Conservation (phyloP, 2,329 filamentous ascomycete species). For the Thielaviopsis euricoi region DNA sequence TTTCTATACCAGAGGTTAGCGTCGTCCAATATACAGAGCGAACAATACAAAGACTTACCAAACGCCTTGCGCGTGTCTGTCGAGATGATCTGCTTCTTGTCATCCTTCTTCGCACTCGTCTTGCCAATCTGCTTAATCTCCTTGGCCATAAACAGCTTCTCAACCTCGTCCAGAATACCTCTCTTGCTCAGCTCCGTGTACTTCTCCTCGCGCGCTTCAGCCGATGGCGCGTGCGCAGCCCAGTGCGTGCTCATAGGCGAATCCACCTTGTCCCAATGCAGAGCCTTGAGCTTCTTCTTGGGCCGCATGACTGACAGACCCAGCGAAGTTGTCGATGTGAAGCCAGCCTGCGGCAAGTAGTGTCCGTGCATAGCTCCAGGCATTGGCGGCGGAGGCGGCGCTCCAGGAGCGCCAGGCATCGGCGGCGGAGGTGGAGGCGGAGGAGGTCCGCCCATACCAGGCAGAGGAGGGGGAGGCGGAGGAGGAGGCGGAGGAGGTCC, state of each 20-base stretch:
- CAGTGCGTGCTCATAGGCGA: conserved; percentile 81
- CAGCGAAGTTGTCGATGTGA: conserved; percentile 37
- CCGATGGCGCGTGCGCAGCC: conserved; percentile 73
- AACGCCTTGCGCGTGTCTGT: conserved; percentile 78
- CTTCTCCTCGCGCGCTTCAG: conserved; percentile 83
- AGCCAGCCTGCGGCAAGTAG: conserved; percentile 50
- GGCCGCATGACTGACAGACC: conserved; percentile 69
- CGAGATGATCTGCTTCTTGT: conserved; percentile 95
- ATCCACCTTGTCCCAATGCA: conserved; percentile 99
- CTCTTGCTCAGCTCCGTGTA: conserved; percentile 85
- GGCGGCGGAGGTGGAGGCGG: conserved; percentile 25
- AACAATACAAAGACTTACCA: conserved; percentile 33
- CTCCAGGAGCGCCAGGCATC: conserved; percentile 21
- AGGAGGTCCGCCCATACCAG: conserved; percentile 22
- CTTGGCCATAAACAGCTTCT: conserved; percentile 93
- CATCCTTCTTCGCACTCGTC: conserved; percentile 57
- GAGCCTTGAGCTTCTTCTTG: conserved; percentile 98
- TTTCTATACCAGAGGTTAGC: conserved; percentile 41
- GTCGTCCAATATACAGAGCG: too few relatives aligned
- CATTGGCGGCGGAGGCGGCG: conserved; percentile 46
- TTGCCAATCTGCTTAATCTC: conserved; percentile 79
- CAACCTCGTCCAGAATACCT: conserved; percentile 92
- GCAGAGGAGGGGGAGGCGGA: conserved; percentile 21
- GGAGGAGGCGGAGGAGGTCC: conserved; percentile 16
- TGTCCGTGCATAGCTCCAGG: conserved; percentile 58